Conservation (phyloP, 108 stramenopile genomes). For the Skeletonema marinoi region DNA sequence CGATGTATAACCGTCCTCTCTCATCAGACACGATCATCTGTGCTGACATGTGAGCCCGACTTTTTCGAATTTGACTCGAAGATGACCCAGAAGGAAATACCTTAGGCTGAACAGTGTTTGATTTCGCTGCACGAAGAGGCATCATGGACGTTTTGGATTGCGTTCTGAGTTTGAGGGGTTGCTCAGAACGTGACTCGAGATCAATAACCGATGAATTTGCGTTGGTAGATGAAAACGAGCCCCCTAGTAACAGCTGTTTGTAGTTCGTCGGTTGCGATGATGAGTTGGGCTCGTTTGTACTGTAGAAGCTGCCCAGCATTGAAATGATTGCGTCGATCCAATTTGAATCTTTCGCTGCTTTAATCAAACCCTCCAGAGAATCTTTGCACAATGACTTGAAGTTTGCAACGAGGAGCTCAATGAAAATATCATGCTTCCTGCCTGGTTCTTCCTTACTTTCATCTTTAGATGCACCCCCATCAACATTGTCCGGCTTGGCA, state of each 20-base stretch:
- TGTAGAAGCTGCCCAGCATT: conserved; percentile 24
- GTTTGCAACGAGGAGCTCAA: conserved; percentile 13
- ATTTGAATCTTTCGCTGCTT: conserved; percentile 30
- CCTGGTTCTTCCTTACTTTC: not conserved
- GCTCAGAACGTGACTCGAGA: conserved; percentile 33
- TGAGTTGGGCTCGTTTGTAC: not conserved
- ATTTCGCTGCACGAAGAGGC: conserved; percentile 58
- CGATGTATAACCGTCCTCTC: conserved; percentile 65
- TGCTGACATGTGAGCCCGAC: conserved; percentile 36
- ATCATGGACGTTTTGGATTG: conserved; percentile 26
- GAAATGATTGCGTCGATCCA: conserved; percentile 37
- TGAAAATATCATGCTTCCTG: conserved; percentile 2
- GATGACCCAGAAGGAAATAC: conserved; percentile 49
- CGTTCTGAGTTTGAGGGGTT: conserved; percentile 33
- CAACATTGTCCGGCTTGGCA: conserved; percentile 8
- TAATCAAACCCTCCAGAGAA: conserved; percentile 22
- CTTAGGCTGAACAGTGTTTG: conserved; percentile 47
- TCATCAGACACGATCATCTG: conserved; percentile 58
- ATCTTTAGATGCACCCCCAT: not conserved
- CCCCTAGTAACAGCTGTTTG: not conserved
- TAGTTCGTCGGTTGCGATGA: not conserved
- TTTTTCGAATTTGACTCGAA: conserved; percentile 34
- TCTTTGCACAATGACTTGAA: conserved; percentile 25
- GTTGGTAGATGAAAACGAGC: not conserved
- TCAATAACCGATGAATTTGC: not conserved